phyloP scores from a whole-genome alignment of 352 stramenopile genomes.

The Globisporangium rhizosaccharum region DNA sequence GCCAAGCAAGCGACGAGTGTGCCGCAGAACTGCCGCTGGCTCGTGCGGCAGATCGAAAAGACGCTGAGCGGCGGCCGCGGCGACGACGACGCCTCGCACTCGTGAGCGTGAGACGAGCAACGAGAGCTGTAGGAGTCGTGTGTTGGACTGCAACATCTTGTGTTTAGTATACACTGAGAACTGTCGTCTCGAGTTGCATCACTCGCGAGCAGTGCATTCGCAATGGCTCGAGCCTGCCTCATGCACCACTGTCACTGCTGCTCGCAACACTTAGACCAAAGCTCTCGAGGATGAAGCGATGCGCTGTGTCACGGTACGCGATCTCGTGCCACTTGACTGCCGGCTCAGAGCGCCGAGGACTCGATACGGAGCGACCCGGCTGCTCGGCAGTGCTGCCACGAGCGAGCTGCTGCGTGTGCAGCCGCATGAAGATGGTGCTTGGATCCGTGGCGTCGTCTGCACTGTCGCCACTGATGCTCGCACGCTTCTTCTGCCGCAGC shows the following conservation, averaged over 20 bases:
- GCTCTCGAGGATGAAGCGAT: conserved; percentile 41
- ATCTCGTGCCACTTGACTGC: conserved; percentile 34
- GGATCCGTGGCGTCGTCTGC: background rate
- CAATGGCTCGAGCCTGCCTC: background rate
- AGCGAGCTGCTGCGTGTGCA: conserved; percentile 15
- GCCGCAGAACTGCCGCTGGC: conserved; percentile 41
- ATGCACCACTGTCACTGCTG: too few species aligned
- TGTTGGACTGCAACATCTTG: too few species aligned
- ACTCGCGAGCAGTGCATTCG: background rate
- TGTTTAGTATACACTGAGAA: too few species aligned
- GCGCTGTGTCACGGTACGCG: conserved; percentile 20
- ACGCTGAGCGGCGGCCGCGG: conserved; percentile 26
- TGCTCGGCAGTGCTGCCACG: background rate
- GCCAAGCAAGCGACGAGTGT: conserved; percentile 44
- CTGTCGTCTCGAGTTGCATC: background rate
- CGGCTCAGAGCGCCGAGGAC: background rate
- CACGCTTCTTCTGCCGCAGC: conserved; percentile 16
- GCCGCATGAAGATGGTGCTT: conserved; percentile 25
- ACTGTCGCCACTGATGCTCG: conserved; percentile 1
- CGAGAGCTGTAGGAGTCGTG: too few species aligned
- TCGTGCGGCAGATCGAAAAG: conserved; percentile 42
- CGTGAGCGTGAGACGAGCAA: too few species aligned
- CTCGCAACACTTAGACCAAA: conserved; percentile 20
- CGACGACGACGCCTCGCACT: conserved; percentile 7
- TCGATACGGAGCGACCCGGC: conserved; percentile 7